Percentiles rank a stretch among this genome's conserved stretches.
phyloP scores from a whole-genome alignment of 768 basidiomycete genomes.

The Harrya chromipes region DNA sequence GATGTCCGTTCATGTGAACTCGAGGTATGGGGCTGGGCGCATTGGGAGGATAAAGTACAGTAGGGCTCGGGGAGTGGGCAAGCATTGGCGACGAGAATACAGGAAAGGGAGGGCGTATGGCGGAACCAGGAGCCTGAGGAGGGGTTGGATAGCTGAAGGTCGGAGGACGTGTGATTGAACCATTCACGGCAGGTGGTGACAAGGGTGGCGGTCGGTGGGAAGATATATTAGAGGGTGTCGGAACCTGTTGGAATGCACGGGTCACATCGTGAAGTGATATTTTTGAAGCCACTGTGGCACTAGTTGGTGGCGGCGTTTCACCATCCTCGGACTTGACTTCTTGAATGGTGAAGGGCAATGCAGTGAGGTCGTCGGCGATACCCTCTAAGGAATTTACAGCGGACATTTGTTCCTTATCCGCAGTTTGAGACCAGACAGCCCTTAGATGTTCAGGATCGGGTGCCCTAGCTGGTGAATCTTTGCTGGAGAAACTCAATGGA shows the following conservation, averaged over 20 bases:
- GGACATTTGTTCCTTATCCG: slow-evolving; percentile 64
- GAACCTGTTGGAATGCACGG: slow-evolving; percentile 84
- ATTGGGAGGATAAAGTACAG: slow-evolving; percentile 63
- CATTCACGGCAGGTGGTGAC: slow-evolving; percentile 46
- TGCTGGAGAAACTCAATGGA: slow-evolving; percentile 49
- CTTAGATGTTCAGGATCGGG: slow-evolving; percentile 85
- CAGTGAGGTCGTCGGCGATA: slow-evolving; percentile 78
- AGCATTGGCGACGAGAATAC: slow-evolving; percentile 68
- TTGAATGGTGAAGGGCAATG: slow-evolving; percentile 76
- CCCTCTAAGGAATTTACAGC: slow-evolving; percentile 79
- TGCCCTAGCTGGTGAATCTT: slow-evolving; percentile 64
- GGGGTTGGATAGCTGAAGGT: slow-evolving; percentile 35
- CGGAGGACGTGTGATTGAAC: slow-evolving; percentile 26
- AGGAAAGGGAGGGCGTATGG: slow-evolving; percentile 55
- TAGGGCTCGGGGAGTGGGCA: slow-evolving; percentile 66
- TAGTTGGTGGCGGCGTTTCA: slow-evolving; percentile 68
- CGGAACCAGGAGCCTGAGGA: slow-evolving; percentile 42
- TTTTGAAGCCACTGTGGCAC: slow-evolving; percentile 55
- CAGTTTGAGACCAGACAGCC: slow-evolving; percentile 78
- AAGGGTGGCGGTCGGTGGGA: slow-evolving; percentile 46
- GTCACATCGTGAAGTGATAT: slow-evolving; percentile 84
- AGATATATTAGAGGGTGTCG: slow-evolving; percentile 50
- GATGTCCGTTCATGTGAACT: slow-evolving; percentile 60
- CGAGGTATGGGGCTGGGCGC: slow-evolving; percentile 63
- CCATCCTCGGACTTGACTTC: slow-evolving; percentile 88